Conservation (phyloP, 495 filamentous ascomycete genomes). For the Chlorociboria aeruginascens region DNA sequence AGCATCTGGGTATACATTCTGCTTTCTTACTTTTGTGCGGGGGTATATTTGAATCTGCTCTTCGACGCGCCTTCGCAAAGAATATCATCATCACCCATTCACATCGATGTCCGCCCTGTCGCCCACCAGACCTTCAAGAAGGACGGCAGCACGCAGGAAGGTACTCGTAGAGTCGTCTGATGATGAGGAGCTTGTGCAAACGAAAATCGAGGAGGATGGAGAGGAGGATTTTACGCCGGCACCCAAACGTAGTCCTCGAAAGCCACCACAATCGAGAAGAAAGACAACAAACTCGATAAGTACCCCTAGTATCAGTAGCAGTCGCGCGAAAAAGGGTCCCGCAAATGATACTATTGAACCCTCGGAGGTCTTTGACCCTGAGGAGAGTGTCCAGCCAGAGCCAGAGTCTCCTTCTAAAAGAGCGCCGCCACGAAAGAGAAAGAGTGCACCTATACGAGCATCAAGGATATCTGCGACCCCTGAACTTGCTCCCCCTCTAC, state of each 20-base stretch:
- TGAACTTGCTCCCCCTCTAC: constrained; percentile 36
- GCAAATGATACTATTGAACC: constrained; percentile 40
- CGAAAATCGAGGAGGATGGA: constrained; percentile 43
- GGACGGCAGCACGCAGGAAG: constrained; percentile 56
- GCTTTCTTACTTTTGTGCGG: no score
- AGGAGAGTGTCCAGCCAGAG: constrained; percentile 38
- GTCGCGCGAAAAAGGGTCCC: constrained; percentile 26
- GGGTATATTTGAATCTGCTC: no score
- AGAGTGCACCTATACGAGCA: constrained; percentile 48
- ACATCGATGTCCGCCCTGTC: neutral
- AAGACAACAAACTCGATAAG: constrained; percentile 39
- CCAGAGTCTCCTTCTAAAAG: constrained; percentile 54
- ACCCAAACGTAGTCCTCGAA: constrained; percentile 34
- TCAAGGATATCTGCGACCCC: constrained; percentile 31
- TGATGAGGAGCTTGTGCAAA: constrained; percentile 43
- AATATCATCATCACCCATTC: no score
- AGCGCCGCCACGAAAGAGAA: constrained; percentile 52
- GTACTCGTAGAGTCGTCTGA: constrained; percentile 65
- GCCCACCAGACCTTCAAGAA: constrained; percentile 62
- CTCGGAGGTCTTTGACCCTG: constrained; percentile 46
- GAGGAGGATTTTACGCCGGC: constrained; percentile 74
- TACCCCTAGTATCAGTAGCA: constrained; percentile 14
- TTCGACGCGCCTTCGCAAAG: no score
- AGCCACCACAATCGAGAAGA: constrained; percentile 39
- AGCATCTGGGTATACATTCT: no score